A percentile compares a stretch with the other conserved stretches of the same genome.
Conservation (phyloP, 2,329 filamentous ascomycete genomes). For the Dactylellina parvicollis region DNA sequence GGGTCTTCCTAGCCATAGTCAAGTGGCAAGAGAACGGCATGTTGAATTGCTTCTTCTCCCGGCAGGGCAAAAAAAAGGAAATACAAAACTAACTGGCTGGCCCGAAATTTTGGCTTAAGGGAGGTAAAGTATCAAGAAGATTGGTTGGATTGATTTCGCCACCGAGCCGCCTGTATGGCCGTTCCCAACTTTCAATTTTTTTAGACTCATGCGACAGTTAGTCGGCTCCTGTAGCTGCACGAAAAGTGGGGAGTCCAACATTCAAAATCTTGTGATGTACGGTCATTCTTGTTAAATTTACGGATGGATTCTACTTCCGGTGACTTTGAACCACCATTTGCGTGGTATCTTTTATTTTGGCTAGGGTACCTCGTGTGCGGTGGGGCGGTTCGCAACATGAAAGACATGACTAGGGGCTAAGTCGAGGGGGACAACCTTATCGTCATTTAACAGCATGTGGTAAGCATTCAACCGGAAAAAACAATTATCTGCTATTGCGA, state of each 20-base stretch:
- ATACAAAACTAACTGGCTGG: background rate
- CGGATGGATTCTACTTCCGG: conserved; percentile 12
- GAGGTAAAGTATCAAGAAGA: background rate
- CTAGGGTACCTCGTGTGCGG: conserved; percentile 30
- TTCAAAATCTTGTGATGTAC: conserved; percentile 13
- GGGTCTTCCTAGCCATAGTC: background rate
- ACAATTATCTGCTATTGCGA: background rate
- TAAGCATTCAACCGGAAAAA: background rate
- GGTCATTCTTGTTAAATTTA: background rate
- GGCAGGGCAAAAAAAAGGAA: background rate
- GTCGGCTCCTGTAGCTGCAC: background rate
- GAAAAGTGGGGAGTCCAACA: conserved; percentile 26
- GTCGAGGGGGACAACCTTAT: background rate
- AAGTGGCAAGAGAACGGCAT: conserved; percentile 17
- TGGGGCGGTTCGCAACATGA: conserved; percentile 5
- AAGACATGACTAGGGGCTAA: background rate
- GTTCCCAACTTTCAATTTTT: conserved; percentile 6
- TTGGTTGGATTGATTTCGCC: background rate
- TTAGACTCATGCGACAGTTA: background rate
- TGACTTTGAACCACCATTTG: background rate
- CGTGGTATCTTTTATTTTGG: conserved; percentile 10
- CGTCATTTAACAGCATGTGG: background rate
- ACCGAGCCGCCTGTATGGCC: background rate
- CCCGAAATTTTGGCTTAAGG: conserved; percentile 14
- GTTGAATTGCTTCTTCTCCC: conserved; percentile 18